Evolutionary conservation across 1,139 yeast species (phyloP).

Genomic region (Cylindricascospora bacillispora): DNA sequence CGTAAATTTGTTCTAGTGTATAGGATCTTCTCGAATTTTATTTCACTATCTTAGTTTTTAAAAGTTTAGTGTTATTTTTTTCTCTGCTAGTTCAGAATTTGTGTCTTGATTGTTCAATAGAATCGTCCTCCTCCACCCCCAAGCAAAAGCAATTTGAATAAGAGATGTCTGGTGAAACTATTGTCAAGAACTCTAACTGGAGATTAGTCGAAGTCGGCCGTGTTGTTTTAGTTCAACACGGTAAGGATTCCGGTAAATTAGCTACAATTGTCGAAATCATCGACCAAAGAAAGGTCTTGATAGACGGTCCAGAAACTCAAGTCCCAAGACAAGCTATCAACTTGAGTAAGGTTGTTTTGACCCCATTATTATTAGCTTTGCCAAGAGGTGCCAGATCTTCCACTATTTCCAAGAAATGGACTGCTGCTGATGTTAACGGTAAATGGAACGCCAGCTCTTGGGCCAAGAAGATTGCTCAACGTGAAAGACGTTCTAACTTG

Average conservation of each 20-base stretch:
- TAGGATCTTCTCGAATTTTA: too few relatives aligned
- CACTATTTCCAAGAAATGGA: conserved; percentile 85
- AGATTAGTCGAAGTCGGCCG: conserved; percentile 99
- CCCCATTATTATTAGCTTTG: conserved; percentile 79
- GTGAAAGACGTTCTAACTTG: conserved; percentile 83
- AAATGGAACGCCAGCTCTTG: conserved; percentile 91
- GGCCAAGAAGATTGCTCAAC: conserved; percentile 97
- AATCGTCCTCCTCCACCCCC: too few relatives aligned
- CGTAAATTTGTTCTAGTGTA: too few relatives aligned
- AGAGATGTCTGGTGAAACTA: conserved; percentile 55
- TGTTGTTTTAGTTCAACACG: conserved; percentile 83
- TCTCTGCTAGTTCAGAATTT: too few relatives aligned
- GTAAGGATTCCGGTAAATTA: conserved; percentile 57
- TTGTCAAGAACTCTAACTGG: conserved; percentile 97
- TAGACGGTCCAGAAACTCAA: conserved; percentile 87
- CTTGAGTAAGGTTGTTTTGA: conserved; percentile 80
- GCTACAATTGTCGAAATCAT: conserved; percentile 97
- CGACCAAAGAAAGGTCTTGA: conserved; percentile 95
- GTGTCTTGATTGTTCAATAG: too few relatives aligned
- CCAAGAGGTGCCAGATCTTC: conserved; percentile 93
- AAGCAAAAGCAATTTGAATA: too few relatives aligned
- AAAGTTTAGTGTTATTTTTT: too few relatives aligned
- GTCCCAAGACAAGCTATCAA: conserved; percentile 87
- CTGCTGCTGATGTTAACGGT: conserved; percentile 74
- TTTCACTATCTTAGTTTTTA: too few relatives aligned